Evolutionary conservation across 148 eudicot species (phyloP), one percentile per base, ranked within the genome.

Genomic region (Cornus controversa): DNA sequence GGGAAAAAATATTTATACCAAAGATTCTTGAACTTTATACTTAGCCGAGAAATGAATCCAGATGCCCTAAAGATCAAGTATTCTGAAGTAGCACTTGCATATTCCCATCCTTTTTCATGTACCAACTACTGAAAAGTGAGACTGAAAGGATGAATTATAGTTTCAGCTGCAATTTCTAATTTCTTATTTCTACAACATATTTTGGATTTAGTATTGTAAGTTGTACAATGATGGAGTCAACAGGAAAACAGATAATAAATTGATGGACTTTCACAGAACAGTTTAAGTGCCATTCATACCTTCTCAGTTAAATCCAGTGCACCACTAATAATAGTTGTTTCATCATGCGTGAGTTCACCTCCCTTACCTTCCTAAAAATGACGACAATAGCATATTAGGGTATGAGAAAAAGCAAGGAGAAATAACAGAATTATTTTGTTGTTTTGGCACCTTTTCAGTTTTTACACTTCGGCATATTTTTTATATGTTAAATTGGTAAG

Each of bases 241-340:
- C 31, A 80, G 62, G 22, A 47, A 69, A 18, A 58, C 13, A 10
- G 74, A 60, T 5, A 53, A 29, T 24, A 69, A 37, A 74, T 60
- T 53, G 28, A 64, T 23, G 53, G 53, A 69, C 62, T 42, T 74
- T 14, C 22, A 70, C 22, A 53, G 62, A 28, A 27, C 24, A 37
- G 20, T 42, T 26, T 54, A 54, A 62, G 50, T 66, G 64, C 31
- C 42, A 26, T 69, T 45, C 40, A 66, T 85, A 90, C 94, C 94
- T 90, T 90, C 77, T 80, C 89, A 31, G 91, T 90, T 80, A 90
- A 78, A 89, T 94, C 98, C 77, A 94, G 89, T 70, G 98, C 98
- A 70, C 98, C 98, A 82, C 97, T 95, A 78, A 95, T 95, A 80
- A 95, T 92, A 25, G 98, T 95, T 80, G 97, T 95, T 87, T 95